Conservation (phyloP, 176 grass and related monocot genomes). For the Canna indica region DNA sequence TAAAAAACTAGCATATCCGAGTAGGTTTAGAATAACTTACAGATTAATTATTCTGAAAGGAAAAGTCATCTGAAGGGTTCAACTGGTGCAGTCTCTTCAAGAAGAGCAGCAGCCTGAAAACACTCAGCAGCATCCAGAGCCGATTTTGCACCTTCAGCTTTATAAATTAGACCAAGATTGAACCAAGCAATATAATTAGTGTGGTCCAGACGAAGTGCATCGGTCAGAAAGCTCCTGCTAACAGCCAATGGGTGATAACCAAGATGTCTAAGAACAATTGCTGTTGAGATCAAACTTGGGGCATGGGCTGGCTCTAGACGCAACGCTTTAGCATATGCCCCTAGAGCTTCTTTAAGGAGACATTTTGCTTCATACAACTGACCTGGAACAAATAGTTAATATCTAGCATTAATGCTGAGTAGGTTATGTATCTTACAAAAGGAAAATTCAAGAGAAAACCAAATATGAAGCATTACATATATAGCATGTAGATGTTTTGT, state of each 20-base stretch:
- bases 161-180: constrained; percentile 72
- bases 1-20: constrained; percentile 21
- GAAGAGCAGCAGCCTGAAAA: constrained; percentile 84
- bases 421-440: not conserved
- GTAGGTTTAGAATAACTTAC: constrained; percentile 37
- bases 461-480: not conserved
- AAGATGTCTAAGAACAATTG: constrained; percentile 50
- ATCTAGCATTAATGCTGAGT: not conserved
- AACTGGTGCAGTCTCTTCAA: constrained; percentile 90
- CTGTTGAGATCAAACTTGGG: constrained; percentile 67
- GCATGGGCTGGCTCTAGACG: constrained; percentile 72
- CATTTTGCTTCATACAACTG: constrained; percentile 59
- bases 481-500: not conserved
- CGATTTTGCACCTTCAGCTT: constrained; percentile 58
- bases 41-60: constrained; percentile 27
- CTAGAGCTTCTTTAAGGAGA: constrained; percentile 51
- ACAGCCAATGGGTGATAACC: constrained; percentile 46
- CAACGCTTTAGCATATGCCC: constrained; percentile 62
- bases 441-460: not conserved
- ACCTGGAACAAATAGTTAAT: constrained; percentile 41
- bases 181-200: constrained; percentile 89
- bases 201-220: constrained; percentile 76
- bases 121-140: constrained; percentile 67
- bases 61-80: constrained; percentile 93
- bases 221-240: constrained; percentile 56